Evolutionary conservation across 1,139 yeast species (phyloP).

Genomic region (Spencermartinsiella ligniputridi): DNA sequence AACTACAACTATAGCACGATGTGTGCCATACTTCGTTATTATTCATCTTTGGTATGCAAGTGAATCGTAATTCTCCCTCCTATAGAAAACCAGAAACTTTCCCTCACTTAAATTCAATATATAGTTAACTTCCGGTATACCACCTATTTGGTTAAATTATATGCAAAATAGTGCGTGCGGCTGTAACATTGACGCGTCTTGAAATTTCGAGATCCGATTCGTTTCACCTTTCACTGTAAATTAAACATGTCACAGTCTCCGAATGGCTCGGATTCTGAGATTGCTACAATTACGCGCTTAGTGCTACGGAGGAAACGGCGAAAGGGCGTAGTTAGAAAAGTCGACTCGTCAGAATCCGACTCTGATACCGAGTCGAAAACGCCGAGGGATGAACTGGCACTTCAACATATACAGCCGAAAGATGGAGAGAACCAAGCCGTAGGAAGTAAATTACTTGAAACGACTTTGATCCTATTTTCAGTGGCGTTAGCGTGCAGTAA

Average conservation of each 20-base stretch:
- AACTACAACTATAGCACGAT: too few species aligned
- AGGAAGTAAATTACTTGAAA: neutral
- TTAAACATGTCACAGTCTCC: slow-evolving; percentile 1
- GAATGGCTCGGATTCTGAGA: slow-evolving; percentile 3
- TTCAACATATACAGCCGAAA: neutral
- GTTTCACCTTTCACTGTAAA: too few species aligned
- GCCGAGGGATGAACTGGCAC: neutral
- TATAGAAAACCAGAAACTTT: too few species aligned
- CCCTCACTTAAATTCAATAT: too few species aligned
- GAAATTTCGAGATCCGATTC: too few species aligned
- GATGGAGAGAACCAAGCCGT: neutral
- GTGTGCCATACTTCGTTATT: too few species aligned
- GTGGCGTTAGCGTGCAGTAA: neutral
- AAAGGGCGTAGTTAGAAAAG: neutral
- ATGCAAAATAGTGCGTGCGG: too few species aligned
- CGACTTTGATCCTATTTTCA: neutral
- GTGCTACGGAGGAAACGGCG: slow-evolving; percentile 2
- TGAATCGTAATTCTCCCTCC: too few species aligned
- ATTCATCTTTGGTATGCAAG: too few species aligned
- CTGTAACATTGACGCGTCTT: too few species aligned
- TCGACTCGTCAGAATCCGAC: neutral
- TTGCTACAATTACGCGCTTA: neutral
- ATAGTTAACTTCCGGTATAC: too few species aligned
- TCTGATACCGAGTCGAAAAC: neutral
- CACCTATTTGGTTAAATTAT: too few species aligned